Evolutionary conservation across 129 eudicot genomes (phyloP).

Genomic region (Scalesia atractyloides): DNA sequence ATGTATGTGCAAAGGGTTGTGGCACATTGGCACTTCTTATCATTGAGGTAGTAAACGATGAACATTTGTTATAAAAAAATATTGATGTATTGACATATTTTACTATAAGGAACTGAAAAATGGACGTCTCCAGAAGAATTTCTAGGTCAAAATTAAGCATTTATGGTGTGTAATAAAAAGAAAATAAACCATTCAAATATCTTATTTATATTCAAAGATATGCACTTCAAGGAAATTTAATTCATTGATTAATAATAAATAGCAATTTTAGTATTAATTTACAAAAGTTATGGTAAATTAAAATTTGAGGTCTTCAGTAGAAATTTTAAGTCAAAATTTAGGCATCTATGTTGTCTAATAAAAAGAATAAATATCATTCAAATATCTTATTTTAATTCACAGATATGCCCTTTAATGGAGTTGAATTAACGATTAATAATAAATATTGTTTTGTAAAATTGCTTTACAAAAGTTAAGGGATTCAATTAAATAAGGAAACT

Average conservation of each 20-base stretch:
- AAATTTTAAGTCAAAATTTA: too few relatives aligned
- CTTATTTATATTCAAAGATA: neutral
- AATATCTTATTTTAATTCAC: too few relatives aligned
- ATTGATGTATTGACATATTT: neutral
- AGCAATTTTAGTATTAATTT: too few relatives aligned
- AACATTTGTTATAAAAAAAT: neutral
- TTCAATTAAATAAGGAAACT: too few relatives aligned
- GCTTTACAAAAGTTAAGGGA: neutral
- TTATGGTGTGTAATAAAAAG: neutral
- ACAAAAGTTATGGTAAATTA: too few relatives aligned
- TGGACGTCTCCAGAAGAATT: neutral
- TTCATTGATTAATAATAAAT: too few relatives aligned
- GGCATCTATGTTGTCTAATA: too few relatives aligned
- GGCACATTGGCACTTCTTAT: constrained; percentile 3
- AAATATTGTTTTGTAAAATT: neutral
- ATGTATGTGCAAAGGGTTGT: neutral
- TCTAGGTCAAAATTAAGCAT: neutral
- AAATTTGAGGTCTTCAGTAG: too few relatives aligned
- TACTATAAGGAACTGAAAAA: neutral
- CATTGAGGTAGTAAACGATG: neutral
- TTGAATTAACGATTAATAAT: too few relatives aligned
- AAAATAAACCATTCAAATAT: too few relatives aligned
- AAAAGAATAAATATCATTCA: too few relatives aligned
- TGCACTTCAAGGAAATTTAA: neutral
- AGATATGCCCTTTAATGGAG: too few relatives aligned